These are phyloP conservation scores for Paecilomyces fulvus DNA, from an alignment of 2,329 filamentous ascomycete genomes.

Conservation along the genomic window DNA sequence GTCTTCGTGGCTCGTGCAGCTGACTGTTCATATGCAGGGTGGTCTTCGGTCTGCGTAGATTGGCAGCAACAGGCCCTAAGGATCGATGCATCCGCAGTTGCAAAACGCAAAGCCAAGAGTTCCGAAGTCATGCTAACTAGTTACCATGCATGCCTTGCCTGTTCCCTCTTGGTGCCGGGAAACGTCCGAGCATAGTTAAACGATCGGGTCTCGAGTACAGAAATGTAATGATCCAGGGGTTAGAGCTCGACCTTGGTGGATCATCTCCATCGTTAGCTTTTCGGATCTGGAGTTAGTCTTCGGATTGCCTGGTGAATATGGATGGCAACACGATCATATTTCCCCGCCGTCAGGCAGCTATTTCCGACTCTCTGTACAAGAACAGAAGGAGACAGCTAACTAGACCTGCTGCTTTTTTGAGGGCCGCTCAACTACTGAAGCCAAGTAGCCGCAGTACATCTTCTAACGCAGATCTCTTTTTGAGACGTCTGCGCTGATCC, in stretches of 20 bases:
- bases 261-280: not conserved
- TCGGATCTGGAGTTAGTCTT: not conserved
- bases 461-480: not conserved
- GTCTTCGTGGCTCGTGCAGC: not conserved
- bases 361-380: not conserved
- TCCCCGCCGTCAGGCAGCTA: not conserved
- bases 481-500: not conserved
- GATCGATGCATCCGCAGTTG: not conserved
- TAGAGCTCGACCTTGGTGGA: not conserved
- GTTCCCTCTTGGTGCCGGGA: not conserved
- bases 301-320: not conserved
- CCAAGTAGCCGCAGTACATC: not conserved
- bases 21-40: not conserved
- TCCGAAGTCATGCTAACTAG: not conserved
- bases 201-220: not conserved
- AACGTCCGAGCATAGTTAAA: not conserved
- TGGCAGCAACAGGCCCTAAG: not conserved
- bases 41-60: not conserved
- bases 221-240: not conserved
- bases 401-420: not conserved
- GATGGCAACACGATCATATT: not conserved
- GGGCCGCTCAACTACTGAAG: not conserved
- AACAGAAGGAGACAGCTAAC: not conserved
- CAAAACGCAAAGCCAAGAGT: not conserved
- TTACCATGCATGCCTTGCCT: not conserved